Conservation (phyloP, 2,329 filamentous ascomycete genomes). For the Aspergillus neotritici region DNA sequence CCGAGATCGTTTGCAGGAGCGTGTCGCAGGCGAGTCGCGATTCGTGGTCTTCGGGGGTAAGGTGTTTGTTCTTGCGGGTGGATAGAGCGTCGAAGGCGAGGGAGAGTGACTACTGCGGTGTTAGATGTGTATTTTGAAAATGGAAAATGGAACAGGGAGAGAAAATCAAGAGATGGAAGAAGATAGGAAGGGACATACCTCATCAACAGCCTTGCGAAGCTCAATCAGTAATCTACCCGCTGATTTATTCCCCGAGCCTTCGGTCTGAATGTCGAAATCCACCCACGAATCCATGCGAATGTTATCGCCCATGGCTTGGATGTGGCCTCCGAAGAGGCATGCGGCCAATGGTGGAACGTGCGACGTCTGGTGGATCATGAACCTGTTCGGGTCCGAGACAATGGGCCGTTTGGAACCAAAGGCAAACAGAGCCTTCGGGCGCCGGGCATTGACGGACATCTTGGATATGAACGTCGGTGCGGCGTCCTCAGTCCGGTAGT, state of each 20-base stretch:
- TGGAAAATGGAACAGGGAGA: conserved; percentile 11
- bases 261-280: conserved; percentile 21
- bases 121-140: too few relatives aligned
- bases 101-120: too few relatives aligned
- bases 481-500: conserved; percentile 17
- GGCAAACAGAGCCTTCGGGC: conserved; percentile 5
- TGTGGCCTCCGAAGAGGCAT: conserved; percentile 22
- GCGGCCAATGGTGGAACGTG: conserved; percentile 24
- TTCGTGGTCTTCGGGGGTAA: too few relatives aligned
- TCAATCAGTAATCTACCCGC: conserved; percentile 28
- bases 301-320: conserved; percentile 11
- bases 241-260: conserved; percentile 3
- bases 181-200: conserved; percentile 10
- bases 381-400: conserved; percentile 8
- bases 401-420: background rate
- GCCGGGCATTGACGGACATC: conserved; percentile 1
- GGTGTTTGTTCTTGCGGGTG: too few relatives aligned
- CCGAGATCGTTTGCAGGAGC: conserved; percentile 6
- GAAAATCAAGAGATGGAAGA: too few relatives aligned
- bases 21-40: background rate
- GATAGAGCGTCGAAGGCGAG: too few relatives aligned
- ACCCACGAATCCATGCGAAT: conserved; percentile 36
- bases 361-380: conserved; percentile 27
- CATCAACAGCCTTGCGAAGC: conserved; percentile 31
- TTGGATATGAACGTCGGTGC: background rate